These are phyloP conservation scores for Globisporangium barbulae DNA, from an alignment of 352 stramenopile genomes.

Conservation along the genomic window DNA sequence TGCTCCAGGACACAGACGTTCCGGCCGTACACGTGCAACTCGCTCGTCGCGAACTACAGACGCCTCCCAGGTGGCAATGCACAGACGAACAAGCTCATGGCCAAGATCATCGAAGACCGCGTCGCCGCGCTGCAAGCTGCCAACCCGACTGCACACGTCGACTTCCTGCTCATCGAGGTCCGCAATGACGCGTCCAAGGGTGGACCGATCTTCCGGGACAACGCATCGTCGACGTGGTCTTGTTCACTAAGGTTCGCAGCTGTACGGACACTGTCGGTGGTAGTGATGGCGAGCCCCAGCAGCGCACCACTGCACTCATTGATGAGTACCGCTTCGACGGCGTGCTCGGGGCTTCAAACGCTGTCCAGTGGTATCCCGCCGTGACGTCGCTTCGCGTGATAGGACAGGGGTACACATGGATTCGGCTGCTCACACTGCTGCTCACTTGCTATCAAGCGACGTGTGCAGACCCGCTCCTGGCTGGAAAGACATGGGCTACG, in stretches of 20 bases:
- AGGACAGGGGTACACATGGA: conserved; percentile 3
- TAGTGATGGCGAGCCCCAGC: not conserved
- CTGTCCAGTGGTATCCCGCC: not conserved
- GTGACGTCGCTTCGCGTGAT: not conserved
- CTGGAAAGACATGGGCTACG: not conserved
- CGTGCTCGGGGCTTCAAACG: not conserved
- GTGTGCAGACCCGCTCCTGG: not conserved
- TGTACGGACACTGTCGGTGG: not conserved
- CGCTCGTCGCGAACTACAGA: not conserved
- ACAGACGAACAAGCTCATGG: not conserved
- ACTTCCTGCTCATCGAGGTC: not conserved
- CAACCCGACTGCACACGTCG: not conserved
- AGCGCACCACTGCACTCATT: conserved; percentile 1
- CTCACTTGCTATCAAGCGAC: not conserved
- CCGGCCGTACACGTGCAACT: not conserved
- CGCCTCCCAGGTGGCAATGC: not conserved
- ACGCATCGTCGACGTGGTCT: not conserved
- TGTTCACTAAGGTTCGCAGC: not conserved
- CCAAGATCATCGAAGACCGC: not conserved
- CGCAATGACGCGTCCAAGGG: not conserved
- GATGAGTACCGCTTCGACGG: not conserved
- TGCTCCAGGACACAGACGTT: not conserved
- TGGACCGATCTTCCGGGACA: not conserved
- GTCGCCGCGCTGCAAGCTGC: not conserved
- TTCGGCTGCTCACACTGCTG: not conserved